Evolutionary conservation across 805 yeast species (phyloP).

Genomic region (Metschnikowia matae): DNA sequence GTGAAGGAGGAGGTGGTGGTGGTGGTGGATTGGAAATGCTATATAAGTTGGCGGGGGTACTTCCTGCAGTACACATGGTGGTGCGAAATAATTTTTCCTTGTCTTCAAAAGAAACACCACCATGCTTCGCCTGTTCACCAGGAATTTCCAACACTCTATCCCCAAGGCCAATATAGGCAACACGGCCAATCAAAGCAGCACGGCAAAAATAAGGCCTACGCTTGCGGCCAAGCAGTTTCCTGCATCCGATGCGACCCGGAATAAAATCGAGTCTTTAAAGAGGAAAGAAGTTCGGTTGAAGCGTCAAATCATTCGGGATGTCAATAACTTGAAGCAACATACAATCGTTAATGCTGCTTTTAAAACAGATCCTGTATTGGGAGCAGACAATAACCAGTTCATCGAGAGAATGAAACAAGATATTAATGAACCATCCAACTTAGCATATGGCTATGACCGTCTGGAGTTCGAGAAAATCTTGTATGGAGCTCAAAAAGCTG

Average conservation of each 20-base stretch:
- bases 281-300: constrained; percentile 39
- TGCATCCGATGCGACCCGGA: constrained; percentile 28
- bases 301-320: constrained; percentile 36
- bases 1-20: too few relatives aligned
- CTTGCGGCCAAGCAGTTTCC: constrained; percentile 37
- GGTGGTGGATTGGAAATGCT: too few relatives aligned
- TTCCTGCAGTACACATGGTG: not conserved
- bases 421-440: constrained; percentile 58
- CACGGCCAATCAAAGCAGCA: constrained; percentile 8
- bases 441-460: constrained; percentile 55
- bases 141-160: constrained; percentile 6
- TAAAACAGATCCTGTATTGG: constrained; percentile 79
- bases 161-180: constrained; percentile 9
- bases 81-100: not conserved
- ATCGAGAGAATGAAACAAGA: constrained; percentile 63
- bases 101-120: not conserved
- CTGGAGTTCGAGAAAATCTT: constrained; percentile 71
- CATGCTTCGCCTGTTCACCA: constrained; percentile 13
- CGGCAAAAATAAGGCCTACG: constrained; percentile 11
- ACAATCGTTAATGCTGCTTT: constrained; percentile 28
- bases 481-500: constrained; percentile 71
- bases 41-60: too few relatives aligned
- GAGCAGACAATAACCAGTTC: constrained; percentile 63
- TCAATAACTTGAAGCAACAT: constrained; percentile 39
- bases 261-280: constrained; percentile 32